These are phyloP conservation scores for Coniochaeta prunicola DNA, from an alignment of 2,329 filamentous ascomycete species.

Conservation along the genomic window DNA sequence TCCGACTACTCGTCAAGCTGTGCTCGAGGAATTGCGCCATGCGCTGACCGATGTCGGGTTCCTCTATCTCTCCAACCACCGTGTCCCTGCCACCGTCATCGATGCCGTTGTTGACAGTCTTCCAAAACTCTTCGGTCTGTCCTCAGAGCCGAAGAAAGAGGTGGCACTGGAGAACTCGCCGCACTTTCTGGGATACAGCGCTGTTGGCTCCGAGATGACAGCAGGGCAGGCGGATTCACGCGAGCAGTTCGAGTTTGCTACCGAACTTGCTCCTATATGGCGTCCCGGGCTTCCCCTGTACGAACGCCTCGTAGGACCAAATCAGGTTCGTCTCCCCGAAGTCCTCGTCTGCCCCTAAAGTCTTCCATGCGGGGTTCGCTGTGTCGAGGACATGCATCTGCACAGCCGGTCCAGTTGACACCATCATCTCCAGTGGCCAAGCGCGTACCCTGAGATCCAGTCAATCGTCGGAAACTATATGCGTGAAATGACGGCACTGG, in stretches of 20 bases:
- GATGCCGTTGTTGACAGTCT: conserved; percentile 29
- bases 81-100: conserved; percentile 28
- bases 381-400: not conserved
- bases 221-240: conserved; percentile 41
- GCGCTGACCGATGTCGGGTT: conserved; percentile 45
- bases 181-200: conserved; percentile 54
- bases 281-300: conserved; percentile 24
- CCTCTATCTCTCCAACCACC: conserved; percentile 44
- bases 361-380: not conserved
- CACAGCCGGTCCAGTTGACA: not conserved
- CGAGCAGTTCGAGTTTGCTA: conserved; percentile 55
- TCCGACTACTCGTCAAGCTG: not conserved
- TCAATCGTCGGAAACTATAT: conserved; percentile 40
- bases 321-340: conserved; percentile 29
- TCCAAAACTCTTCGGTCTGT: conserved; percentile 35
- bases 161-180: conserved; percentile 44
- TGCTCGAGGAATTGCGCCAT: conserved; percentile 23
- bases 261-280: conserved; percentile 37
- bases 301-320: conserved; percentile 38
- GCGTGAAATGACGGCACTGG: conserved; percentile 38
- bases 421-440: conserved; percentile 31
- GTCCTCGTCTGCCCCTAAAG: not conserved
- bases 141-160: conserved; percentile 25
- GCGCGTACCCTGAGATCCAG: conserved; percentile 24
- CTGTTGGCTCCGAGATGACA: conserved; percentile 47